phyloP scores from a whole-genome alignment of 192 early-diverging fungal species.

The Obelidium mucronatum region DNA sequence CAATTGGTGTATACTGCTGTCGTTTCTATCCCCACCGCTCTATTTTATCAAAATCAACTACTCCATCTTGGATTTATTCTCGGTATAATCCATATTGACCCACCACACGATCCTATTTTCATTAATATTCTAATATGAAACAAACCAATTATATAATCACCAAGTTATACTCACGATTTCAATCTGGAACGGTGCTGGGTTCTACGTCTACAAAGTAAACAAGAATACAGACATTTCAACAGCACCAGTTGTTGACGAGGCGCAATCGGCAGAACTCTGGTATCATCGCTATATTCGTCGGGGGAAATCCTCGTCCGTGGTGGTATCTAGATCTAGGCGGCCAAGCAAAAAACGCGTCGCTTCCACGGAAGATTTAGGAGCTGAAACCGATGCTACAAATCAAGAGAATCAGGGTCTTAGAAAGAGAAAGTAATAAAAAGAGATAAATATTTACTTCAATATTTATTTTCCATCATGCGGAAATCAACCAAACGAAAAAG shows the following conservation, averaged over 20 bases:
- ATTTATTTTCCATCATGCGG: too few species aligned
- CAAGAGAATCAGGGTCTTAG: too few species aligned
- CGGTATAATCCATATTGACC: neutral
- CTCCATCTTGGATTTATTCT: constrained; percentile 9
- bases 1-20: constrained; percentile 26
- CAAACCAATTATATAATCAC: neutral
- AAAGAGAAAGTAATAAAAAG: too few species aligned
- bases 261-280: neutral
- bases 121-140: neutral
- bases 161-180: constrained; percentile 11
- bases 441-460: too few species aligned
- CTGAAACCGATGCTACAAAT: too few species aligned
- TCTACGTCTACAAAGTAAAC: constrained; percentile 21
- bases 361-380: too few species aligned
- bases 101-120: neutral
- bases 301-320: too few species aligned
- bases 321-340: too few species aligned
- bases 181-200: constrained; percentile 33
- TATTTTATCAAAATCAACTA: neutral
- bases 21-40: constrained; percentile 18
- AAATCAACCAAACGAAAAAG: too few species aligned
- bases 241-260: neutral
- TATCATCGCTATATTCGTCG: constrained; percentile 4
- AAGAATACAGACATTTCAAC: neutral
- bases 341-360: too few species aligned